Evolutionary conservation across 352 stramenopile species (phyloP), one percentile per base, ranked within the genome.

Genomic region (Phytophthora syringae): DNA sequence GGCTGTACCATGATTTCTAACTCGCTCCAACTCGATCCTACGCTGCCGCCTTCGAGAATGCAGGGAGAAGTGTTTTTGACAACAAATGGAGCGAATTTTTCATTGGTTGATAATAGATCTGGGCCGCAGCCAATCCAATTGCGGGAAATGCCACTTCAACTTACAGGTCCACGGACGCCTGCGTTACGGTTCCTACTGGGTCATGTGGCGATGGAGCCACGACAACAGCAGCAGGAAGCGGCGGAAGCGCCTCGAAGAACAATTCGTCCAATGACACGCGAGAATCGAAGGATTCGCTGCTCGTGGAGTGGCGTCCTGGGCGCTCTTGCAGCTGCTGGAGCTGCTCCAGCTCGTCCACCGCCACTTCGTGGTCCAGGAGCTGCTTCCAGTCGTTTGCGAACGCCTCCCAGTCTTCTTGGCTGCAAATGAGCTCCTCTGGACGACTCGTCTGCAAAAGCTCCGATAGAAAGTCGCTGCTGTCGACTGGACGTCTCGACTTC

Each of bases 341-440:
- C 44, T 75, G 74, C 42, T 90, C 77, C 42, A 89, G 77, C 61
- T 93, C 80, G 25, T 87, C 77, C 36, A 85, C 73, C 11, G 75
- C 60, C 15, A 89, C 55, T 60, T 91, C 84, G 7, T 81, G 69
- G 7, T 83, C 72, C 13, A 93, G 61, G 13, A 83, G 72, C 6
- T 70, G 30, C 16, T 57, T 76, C 84, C 84, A 93, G 36, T 91
- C 82, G n/a, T 56, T 67, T 6, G 80, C 74, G 39, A 93, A 90
- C 9, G 48, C 61, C 16, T 80, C 50, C 84, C 84, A 92, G 12
- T 83, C 69, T 15, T 85, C 72, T 11, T 77, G 64, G 27, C 69
- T 74, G 48, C 82, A 89, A 1, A 92, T 68, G 51, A 92, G 58
- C 6, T 86, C 74, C 47, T 84, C 72, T 5, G 74, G 42, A 3